Evolutionary conservation across 108 stramenopile genomes (phyloP).

Genomic region (Nitzschia sp.): DNA sequence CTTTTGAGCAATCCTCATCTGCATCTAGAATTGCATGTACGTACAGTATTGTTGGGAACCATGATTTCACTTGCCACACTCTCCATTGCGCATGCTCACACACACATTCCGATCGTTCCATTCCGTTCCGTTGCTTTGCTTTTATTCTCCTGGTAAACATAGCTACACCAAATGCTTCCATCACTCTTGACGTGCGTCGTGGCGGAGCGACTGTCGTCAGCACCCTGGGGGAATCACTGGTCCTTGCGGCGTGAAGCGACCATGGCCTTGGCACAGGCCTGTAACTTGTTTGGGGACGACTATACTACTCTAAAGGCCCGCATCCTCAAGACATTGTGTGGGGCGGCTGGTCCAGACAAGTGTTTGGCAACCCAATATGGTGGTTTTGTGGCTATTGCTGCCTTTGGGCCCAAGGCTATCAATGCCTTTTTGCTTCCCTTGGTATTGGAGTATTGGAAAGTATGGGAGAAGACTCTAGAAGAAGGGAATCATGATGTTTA

Average conservation of each 20-base stretch:
- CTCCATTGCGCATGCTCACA: background rate
- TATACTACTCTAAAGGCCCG: slow-evolving; percentile 76
- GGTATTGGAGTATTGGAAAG: slow-evolving; percentile 62
- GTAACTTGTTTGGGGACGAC: slow-evolving; percentile 66
- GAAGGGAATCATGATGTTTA: slow-evolving; percentile 21
- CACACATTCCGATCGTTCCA: background rate
- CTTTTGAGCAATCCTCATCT: slow-evolving; percentile 68
- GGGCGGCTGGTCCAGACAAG: slow-evolving; percentile 45
- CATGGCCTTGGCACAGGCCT: slow-evolving; percentile 57
- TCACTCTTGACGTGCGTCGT: slow-evolving; percentile 78
- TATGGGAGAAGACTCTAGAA: slow-evolving; percentile 48
- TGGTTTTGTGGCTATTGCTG: slow-evolving; percentile 72
- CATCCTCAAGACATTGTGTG: slow-evolving; percentile 59
- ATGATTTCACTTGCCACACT: background rate
- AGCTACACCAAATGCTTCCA: slow-evolving; percentile 78
- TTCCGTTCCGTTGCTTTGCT: background rate
- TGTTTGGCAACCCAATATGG: slow-evolving; percentile 66
- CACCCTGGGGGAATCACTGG: slow-evolving; percentile 63
- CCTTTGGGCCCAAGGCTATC: slow-evolving; percentile 76
- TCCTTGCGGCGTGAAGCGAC: slow-evolving; percentile 66
- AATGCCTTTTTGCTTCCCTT: slow-evolving; percentile 79
- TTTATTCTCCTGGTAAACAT: background rate
- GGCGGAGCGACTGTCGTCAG: slow-evolving; percentile 59
- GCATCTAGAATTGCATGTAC: slow-evolving; percentile 80
- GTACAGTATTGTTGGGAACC: slow-evolving; percentile 6